Conservation (phyloP, 2,329 filamentous ascomycete species). For the Exophiala calicioides region DNA sequence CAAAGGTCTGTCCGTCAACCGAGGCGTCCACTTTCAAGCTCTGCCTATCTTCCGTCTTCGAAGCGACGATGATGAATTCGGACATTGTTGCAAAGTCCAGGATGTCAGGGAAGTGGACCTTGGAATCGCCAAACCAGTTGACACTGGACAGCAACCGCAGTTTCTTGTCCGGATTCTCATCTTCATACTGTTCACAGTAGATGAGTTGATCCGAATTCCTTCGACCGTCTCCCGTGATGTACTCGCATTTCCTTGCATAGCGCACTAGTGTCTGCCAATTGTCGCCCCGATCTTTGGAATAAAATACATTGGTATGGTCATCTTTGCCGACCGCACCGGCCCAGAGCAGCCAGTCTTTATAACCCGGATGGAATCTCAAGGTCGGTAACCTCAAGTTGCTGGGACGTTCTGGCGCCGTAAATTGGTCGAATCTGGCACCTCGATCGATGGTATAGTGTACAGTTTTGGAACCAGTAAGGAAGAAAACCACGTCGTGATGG, state of each 20-base stretch:
- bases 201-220: constrained; percentile 54
- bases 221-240: constrained; percentile 67
- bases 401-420: constrained; percentile 68
- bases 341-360: constrained; percentile 92
- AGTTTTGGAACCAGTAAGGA: constrained; percentile 68
- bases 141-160: constrained; percentile 74
- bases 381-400: constrained; percentile 54
- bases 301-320: constrained; percentile 74
- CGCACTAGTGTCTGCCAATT: constrained; percentile 75
- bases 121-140: constrained; percentile 70
- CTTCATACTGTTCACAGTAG: constrained; percentile 64
- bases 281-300: constrained; percentile 74
- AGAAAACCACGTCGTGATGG: constrained; percentile 82
- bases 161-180: constrained; percentile 63
- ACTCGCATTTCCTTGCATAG: constrained; percentile 80
- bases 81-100: constrained; percentile 91
- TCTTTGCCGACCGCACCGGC: constrained; percentile 63
- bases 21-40: constrained; percentile 78
- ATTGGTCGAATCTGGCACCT: constrained; percentile 70
- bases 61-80: constrained; percentile 87
- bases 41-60: constrained; percentile 61
- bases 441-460: constrained; percentile 82
- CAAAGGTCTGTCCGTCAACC: constrained; percentile 80
- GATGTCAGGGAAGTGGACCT: constrained; percentile 67
- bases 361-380: constrained; percentile 77